A percentile compares a stretch with the other conserved stretches of the same genome.
Conservation (phyloP, 441 rosid species). For the Aquilaria agallochum region DNA sequence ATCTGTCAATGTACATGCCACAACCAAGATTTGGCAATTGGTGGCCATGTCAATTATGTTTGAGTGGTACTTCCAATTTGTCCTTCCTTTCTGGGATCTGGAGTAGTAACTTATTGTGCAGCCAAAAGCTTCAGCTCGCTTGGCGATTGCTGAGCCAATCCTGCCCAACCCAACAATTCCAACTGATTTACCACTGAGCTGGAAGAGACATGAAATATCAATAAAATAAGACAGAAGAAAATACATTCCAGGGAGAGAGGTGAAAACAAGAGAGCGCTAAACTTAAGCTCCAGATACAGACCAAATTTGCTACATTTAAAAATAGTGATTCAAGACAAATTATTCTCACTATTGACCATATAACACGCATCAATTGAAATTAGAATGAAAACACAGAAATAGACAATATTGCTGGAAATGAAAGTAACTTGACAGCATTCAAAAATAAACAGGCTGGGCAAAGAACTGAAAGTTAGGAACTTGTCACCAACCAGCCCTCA, state of each 20-base stretch:
- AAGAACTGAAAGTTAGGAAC: too few relatives aligned
- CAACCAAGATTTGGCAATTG: conserved; percentile 50
- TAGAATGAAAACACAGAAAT: too few relatives aligned
- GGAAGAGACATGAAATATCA: conserved; percentile 9
- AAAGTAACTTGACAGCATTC: background rate
- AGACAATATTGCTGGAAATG: background rate
- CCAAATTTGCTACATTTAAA: too few relatives aligned
- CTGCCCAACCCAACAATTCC: conserved; percentile 73
- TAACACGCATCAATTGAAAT: background rate
- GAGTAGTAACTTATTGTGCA: conserved; percentile 52
- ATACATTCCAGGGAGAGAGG: background rate
- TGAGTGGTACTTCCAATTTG: conserved; percentile 43
- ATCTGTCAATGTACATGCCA: conserved; percentile 54
- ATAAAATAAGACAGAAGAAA: background rate
- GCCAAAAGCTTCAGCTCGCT: conserved; percentile 67
- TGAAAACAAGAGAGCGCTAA: background rate
- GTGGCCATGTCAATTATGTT: conserved; percentile 51
- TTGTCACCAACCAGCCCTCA: too few relatives aligned
- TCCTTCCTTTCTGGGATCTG: conserved; percentile 41
- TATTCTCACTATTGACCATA: background rate
- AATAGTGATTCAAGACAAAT: background rate
- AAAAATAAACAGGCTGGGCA: too few relatives aligned
- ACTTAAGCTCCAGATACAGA: too few relatives aligned
- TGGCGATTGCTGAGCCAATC: conserved; percentile 63
- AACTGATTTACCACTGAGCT: conserved; percentile 62